Evolutionary conservation across 306 rosid genomes (phyloP).

Genomic region (Arachis stenosperma): DNA sequence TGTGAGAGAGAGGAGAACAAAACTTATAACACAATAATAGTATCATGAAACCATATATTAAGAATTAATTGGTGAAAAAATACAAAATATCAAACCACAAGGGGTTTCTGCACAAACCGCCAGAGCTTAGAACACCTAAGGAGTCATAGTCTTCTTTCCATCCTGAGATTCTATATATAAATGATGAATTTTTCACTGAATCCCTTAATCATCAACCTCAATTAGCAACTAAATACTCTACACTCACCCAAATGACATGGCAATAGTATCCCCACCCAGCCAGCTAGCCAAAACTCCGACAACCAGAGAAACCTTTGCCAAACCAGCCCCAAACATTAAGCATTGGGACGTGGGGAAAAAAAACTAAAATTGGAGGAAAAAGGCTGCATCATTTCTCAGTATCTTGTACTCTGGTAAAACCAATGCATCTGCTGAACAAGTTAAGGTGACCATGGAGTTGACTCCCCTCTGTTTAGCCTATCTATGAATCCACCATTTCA

Average conservation of each 20-base stretch:
- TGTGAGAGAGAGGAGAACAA: neutral
- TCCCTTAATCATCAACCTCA: slow-evolving; percentile 55
- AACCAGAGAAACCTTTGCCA: slow-evolving; percentile 52
- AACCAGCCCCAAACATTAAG: slow-evolving; percentile 54
- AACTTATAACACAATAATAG: slow-evolving; percentile 20
- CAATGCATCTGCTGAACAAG: slow-evolving; percentile 46
- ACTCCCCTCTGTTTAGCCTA: slow-evolving; percentile 42
- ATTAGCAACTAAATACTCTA: slow-evolving; percentile 83
- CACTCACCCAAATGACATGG: slow-evolving; percentile 63
- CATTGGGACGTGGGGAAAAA: slow-evolving; percentile 44
- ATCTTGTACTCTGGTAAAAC: slow-evolving; percentile 47
- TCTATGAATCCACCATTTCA: slow-evolving; percentile 90
- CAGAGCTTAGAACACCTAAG: slow-evolving; percentile 65
- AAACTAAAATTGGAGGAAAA: slow-evolving; percentile 52
- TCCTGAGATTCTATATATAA: slow-evolving; percentile 47
- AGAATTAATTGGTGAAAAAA: slow-evolving; percentile 33
- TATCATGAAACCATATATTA: slow-evolving; percentile 46
- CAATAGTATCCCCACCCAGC: slow-evolving; percentile 45
- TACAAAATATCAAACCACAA: slow-evolving; percentile 51
- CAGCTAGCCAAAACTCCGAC: slow-evolving; percentile 49
- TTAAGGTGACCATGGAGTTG: slow-evolving; percentile 47
- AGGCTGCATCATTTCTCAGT: slow-evolving; percentile 48
- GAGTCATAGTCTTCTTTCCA: slow-evolving; percentile 58
- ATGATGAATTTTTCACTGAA: slow-evolving; percentile 37
- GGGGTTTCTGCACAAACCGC: slow-evolving; percentile 81